Percentiles rank a stretch among this genome's conserved stretches.
Evolutionary conservation across 176 grass and related monocot genomes (phyloP).

Genomic region (Neostapfia colusana): DNA sequence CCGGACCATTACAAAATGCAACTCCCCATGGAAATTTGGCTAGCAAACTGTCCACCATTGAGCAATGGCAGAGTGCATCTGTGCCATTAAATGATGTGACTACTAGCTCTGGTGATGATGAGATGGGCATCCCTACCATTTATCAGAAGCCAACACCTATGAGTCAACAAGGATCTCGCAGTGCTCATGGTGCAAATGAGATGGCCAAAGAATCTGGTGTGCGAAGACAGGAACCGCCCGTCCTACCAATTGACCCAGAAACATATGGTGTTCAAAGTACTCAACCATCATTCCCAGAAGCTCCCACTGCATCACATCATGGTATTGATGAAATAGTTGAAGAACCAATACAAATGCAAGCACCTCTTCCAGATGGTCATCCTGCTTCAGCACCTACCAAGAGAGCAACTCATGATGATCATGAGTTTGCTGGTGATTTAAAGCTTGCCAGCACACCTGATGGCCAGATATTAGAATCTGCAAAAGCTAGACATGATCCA

Average conservation of each 20-base stretch:
- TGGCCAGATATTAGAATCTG: constrained; percentile 25
- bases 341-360: constrained; percentile 31
- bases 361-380: constrained; percentile 14
- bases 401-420: constrained; percentile 11
- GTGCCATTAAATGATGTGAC: constrained; percentile 10
- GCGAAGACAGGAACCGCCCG: constrained; percentile 19
- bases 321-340: background rate
- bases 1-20: constrained; percentile 16
- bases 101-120: background rate
- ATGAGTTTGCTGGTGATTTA: constrained; percentile 11
- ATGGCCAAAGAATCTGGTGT: background rate
- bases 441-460: constrained; percentile 1
- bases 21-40: constrained; percentile 23
- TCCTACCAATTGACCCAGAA: constrained; percentile 25
- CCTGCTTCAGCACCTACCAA: constrained; percentile 20
- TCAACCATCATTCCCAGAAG: constrained; percentile 4
- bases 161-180: too few relatives aligned
- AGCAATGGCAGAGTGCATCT: constrained; percentile 27
- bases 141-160: too few relatives aligned
- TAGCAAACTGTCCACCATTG: constrained; percentile 30
- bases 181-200: too few relatives aligned
- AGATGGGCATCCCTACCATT: too few relatives aligned
- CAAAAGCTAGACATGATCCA: constrained; percentile 21
- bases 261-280: constrained; percentile 18
- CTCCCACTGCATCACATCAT: background rate